Evolutionary conservation across 1,139 yeast species (phyloP).

Genomic region (Taiozyma onychis): DNA sequence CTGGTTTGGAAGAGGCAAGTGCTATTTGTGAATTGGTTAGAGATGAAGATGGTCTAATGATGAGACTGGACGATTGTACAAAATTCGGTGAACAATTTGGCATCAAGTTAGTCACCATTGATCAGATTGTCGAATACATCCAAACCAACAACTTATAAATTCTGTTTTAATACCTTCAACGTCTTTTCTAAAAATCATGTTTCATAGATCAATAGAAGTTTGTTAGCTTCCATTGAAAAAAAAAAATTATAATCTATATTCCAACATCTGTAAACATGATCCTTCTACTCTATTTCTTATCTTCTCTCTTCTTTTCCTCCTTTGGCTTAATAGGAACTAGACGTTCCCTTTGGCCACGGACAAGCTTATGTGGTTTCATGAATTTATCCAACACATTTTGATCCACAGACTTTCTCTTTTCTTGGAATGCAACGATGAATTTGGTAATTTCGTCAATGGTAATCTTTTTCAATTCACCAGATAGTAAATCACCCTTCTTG

Average conservation of each 20-base stretch:
- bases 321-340: slow-evolving; percentile 58
- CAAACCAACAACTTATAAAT: slow-evolving; percentile 9
- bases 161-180: neutral
- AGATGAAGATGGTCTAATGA: slow-evolving; percentile 94
- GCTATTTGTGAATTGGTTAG: slow-evolving; percentile 92
- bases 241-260: neutral
- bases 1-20: slow-evolving; percentile 81
- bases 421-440: slow-evolving; percentile 79
- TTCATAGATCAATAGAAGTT: neutral
- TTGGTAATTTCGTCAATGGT: slow-evolving; percentile 78
- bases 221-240: no score
- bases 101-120: slow-evolving; percentile 75
- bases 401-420: slow-evolving; percentile 60
- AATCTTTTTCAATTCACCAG: slow-evolving; percentile 90
- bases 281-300: slow-evolving; percentile 3
- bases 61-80: slow-evolving; percentile 84
- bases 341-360: slow-evolving; percentile 68
- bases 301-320: slow-evolving; percentile 27
- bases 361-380: slow-evolving; percentile 82
- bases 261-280: neutral
- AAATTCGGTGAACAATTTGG: slow-evolving; percentile 57
- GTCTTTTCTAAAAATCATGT: neutral
- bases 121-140: slow-evolving; percentile 61
- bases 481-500: slow-evolving; percentile 73
- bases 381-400: slow-evolving; percentile 62